Conservation (phyloP, 2,329 filamentous ascomycete species). For the Aureobasidium sp. region DNA sequence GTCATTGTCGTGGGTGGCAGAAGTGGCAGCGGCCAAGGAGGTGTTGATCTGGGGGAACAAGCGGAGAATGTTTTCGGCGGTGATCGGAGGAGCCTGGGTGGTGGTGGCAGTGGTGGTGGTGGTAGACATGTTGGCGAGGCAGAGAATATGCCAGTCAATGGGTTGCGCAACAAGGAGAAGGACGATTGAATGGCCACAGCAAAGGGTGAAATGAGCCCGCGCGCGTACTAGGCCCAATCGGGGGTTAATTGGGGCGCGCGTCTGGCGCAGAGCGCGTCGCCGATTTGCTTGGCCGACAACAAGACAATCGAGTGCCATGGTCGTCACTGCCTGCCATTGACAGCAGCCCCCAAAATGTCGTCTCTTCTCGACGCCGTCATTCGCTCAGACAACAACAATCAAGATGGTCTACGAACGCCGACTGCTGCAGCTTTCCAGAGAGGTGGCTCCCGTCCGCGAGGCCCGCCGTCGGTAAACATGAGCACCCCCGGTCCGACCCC, state of each 20-base stretch:
- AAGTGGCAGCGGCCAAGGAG: conserved; percentile 46
- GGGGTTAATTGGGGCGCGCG: background rate
- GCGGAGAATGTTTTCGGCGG: conserved; percentile 75
- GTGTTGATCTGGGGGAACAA: conserved; percentile 80
- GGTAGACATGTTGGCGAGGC: conserved; percentile 24
- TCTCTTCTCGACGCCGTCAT: conserved; percentile 46
- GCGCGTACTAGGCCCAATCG: too few species aligned
- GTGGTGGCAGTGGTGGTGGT: conserved; percentile 26
- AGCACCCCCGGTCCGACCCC: conserved; percentile 33
- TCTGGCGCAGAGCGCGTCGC: background rate
- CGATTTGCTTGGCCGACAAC: background rate
- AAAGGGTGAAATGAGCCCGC: too few species aligned
- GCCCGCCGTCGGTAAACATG: conserved; percentile 44
- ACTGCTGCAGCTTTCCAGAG: background rate
- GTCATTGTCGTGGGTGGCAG: conserved; percentile 59
- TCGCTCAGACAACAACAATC: conserved; percentile 37
- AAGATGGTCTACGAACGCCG: conserved; percentile 28
- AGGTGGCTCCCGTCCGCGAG: conserved; percentile 47
- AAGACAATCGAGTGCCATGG: background rate
- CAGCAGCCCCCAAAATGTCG: conserved; percentile 45
- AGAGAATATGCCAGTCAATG: too few species aligned
- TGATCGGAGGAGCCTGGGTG: conserved; percentile 54
- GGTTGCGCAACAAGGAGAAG: too few species aligned
- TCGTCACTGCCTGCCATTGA: background rate
- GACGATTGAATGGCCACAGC: too few species aligned